Conservation (phyloP, 345 rosid species). For the Aurinia saxatilis region DNA sequence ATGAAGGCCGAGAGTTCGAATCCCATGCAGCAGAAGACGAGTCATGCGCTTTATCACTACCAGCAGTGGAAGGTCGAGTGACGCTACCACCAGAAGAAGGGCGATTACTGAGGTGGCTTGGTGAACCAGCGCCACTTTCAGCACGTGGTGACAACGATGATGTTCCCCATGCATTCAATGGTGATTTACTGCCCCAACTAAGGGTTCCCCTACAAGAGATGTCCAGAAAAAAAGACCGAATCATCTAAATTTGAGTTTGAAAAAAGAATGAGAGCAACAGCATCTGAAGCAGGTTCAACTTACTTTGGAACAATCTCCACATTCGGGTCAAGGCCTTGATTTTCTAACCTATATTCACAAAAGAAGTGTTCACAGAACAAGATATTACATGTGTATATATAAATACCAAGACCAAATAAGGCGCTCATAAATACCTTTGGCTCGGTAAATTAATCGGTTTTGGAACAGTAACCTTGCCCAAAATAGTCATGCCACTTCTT, state of each 20-base stretch:
- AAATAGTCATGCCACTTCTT: conserved; percentile 83
- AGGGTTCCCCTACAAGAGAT: conserved; percentile 60
- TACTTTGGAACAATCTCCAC: conserved; percentile 99
- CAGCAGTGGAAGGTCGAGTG: conserved; percentile 90
- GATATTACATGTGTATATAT: background rate
- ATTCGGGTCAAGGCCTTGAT: conserved; percentile 90
- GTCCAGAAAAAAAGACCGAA: background rate
- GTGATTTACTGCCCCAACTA: conserved; percentile 87
- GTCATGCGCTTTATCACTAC: conserved; percentile 75
- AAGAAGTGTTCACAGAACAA: background rate
- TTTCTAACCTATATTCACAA: conserved; percentile 66
- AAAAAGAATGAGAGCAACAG: background rate
- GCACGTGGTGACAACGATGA: conserved; percentile 58
- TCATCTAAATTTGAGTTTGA: background rate
- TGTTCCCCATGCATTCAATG: conserved; percentile 90
- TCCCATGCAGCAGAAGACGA: conserved; percentile 55
- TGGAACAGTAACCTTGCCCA: conserved; percentile 96
- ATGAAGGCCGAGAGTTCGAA: conserved; percentile 86
- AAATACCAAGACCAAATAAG: background rate
- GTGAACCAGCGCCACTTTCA: conserved; percentile 73
- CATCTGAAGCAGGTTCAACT: conserved; percentile 26
- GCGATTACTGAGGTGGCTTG: conserved; percentile 67
- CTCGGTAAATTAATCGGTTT: conserved; percentile 98
- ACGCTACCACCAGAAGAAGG: conserved; percentile 97
- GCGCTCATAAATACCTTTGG: conserved; percentile 57